Conservation (phyloP, 106 monocot genomes). For the Dioscorea dumetorum region DNA sequence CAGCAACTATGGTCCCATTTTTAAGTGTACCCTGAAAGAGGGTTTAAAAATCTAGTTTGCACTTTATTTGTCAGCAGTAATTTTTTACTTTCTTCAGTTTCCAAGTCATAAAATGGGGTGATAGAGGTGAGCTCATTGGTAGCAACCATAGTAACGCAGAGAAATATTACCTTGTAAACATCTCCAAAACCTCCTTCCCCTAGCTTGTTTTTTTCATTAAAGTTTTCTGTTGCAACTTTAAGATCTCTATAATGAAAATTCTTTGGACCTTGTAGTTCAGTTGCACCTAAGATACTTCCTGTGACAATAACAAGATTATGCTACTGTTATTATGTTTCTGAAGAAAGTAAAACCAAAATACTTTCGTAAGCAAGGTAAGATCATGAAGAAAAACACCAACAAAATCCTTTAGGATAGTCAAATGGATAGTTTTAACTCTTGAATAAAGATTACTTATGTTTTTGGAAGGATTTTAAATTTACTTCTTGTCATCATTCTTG, state of each 20-base stretch:
- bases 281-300: constrained; percentile 52
- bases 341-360: no score
- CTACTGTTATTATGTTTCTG: no score
- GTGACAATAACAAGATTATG: neutral
- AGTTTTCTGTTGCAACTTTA: constrained; percentile 50
- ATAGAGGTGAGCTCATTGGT: neutral
- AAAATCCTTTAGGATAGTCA: no score
- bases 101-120: neutral
- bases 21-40: constrained; percentile 37
- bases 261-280: constrained; percentile 49
- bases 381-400: no score
- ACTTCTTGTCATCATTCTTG: no score
- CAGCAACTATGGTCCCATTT: constrained; percentile 57
- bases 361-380: no score
- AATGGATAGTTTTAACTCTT: no score
- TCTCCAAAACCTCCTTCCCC: constrained; percentile 76
- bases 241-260: constrained; percentile 55
- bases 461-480: no score
- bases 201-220: constrained; percentile 50
- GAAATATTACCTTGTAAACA: constrained; percentile 43
- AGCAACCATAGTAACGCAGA: neutral
- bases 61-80: neutral
- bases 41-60: neutral
- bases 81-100: no score
- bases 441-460: no score